Conservation (phyloP, 2,329 filamentous ascomycete genomes). For the Fonsecaea multimorphosa region DNA sequence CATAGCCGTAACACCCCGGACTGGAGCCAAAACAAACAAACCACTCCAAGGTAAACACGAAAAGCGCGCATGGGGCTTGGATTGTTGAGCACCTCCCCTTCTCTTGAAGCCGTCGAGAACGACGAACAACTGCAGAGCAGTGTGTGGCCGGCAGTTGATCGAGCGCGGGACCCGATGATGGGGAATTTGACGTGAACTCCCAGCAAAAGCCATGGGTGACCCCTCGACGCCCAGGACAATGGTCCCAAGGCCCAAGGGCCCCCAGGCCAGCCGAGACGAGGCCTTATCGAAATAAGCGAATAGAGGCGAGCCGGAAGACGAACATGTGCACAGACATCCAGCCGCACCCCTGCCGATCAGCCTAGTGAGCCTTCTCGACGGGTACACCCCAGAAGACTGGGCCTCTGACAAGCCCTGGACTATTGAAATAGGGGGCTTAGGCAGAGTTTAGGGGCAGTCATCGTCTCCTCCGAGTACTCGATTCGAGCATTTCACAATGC, state of each 20-base stretch:
- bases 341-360: conserved; percentile 12
- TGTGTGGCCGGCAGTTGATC: not conserved
- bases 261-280: not conserved
- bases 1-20: conserved; percentile 3
- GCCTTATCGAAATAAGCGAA: conserved; percentile 17
- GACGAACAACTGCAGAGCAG: not conserved
- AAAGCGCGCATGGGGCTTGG: conserved; percentile 1
- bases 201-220: not conserved
- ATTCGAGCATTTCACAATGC: too few relatives aligned
- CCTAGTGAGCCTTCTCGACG: not conserved
- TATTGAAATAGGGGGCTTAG: not conserved
- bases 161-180: not conserved
- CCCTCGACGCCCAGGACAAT: conserved; percentile 3
- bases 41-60: conserved; percentile 8
- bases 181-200: conserved; percentile 3
- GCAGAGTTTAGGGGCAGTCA: not conserved
- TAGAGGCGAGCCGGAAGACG: conserved; percentile 22
- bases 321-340: conserved; percentile 5
- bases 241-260: not conserved
- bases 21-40: conserved; percentile 10
- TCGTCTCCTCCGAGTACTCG: not conserved
- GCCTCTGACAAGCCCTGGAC: not conserved
- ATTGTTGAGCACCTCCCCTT: not conserved
- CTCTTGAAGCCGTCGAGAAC: not conserved
- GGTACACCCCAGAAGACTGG: not conserved